Evolutionary conservation across 192 early-diverging fungal genomes (phyloP).

Genomic region (Coemansia sp.): DNA sequence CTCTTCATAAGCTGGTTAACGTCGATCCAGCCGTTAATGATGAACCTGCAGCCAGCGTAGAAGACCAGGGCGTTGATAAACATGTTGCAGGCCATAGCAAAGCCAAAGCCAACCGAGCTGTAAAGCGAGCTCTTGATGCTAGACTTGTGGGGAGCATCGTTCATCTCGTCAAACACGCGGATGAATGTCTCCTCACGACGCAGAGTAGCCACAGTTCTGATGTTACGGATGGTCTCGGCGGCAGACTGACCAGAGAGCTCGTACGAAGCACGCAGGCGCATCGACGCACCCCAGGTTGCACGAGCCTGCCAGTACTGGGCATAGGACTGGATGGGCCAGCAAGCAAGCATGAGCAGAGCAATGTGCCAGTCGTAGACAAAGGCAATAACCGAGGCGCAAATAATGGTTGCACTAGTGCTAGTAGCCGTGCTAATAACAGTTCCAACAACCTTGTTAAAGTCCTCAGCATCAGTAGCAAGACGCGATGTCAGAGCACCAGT

Average conservation of each 20-base stretch:
- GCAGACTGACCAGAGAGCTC: conserved; percentile 69
- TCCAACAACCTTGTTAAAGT: conserved; percentile 12
- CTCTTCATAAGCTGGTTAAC: conserved; percentile 52
- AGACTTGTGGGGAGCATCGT: conserved; percentile 59
- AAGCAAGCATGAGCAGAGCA: conserved; percentile 55
- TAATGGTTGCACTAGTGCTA: conserved; percentile 3
- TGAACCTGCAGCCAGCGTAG: conserved; percentile 56
- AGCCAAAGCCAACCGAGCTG: conserved; percentile 62
- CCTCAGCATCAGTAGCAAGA: conserved; percentile 60
- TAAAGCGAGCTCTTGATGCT: conserved; percentile 57
- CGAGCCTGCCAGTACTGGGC: conserved; percentile 4
- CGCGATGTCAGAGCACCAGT: conserved; percentile 60
- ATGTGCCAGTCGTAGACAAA: conserved; percentile 53
- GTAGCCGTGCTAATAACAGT: background rate
- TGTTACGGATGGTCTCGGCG: conserved; percentile 69
- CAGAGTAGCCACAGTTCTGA: conserved; percentile 75
- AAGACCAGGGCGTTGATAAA: conserved; percentile 64
- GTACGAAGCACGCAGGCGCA: conserved; percentile 56
- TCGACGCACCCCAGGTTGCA: conserved; percentile 12
- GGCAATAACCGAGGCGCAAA: conserved; percentile 27
- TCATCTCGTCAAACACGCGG: conserved; percentile 53
- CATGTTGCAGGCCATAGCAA: conserved; percentile 59
- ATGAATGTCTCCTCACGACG: conserved; percentile 62
- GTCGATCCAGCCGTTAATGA: conserved; percentile 34
- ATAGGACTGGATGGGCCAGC: conserved; percentile 55